phyloP scores from a whole-genome alignment of 2,329 filamentous ascomycete genomes.

The Calycina marina region DNA sequence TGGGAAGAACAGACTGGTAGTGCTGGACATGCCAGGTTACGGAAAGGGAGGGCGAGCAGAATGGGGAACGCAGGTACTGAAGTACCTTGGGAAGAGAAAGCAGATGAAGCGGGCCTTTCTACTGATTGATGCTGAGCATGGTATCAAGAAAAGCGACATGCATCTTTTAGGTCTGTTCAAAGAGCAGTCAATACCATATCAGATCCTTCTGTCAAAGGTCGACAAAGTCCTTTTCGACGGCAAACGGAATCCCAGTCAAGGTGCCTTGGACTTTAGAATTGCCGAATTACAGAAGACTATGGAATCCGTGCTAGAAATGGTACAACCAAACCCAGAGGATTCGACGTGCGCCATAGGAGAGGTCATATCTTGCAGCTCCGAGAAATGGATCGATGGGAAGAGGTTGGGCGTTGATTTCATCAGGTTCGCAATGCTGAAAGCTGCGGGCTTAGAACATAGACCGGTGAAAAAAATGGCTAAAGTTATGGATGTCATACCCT shows the following conservation, averaged over 20 bases:
- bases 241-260: slow-evolving; percentile 20
- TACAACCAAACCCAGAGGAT: slow-evolving; percentile 28
- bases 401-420: slow-evolving; percentile 46
- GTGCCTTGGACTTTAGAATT: slow-evolving; percentile 22
- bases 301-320: slow-evolving; percentile 24
- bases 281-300: slow-evolving; percentile 26
- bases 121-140: slow-evolving; percentile 47
- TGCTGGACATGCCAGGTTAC: slow-evolving; percentile 62
- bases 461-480: neutral
- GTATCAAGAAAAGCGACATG: slow-evolving; percentile 45
- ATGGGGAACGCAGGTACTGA: slow-evolving; percentile 55
- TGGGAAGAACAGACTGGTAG: slow-evolving; percentile 28
- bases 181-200: slow-evolving; percentile 41
- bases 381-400: slow-evolving; percentile 30
- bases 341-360: slow-evolving; percentile 36
- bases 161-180: slow-evolving; percentile 41
- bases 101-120: slow-evolving; percentile 47
- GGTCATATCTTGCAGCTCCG: slow-evolving; percentile 42
- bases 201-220: slow-evolving; percentile 52
- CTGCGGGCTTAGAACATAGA: slow-evolving; percentile 36
- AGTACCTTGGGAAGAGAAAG: slow-evolving; percentile 46
- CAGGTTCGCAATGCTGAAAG: slow-evolving; percentile 48
- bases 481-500: slow-evolving; percentile 17
- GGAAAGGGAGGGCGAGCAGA: slow-evolving; percentile 43
- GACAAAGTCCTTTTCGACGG: slow-evolving; percentile 36